Evolutionary conservation across 495 filamentous ascomycete species (phyloP).

Genomic region (Melanomma pulvis-pyrius): DNA sequence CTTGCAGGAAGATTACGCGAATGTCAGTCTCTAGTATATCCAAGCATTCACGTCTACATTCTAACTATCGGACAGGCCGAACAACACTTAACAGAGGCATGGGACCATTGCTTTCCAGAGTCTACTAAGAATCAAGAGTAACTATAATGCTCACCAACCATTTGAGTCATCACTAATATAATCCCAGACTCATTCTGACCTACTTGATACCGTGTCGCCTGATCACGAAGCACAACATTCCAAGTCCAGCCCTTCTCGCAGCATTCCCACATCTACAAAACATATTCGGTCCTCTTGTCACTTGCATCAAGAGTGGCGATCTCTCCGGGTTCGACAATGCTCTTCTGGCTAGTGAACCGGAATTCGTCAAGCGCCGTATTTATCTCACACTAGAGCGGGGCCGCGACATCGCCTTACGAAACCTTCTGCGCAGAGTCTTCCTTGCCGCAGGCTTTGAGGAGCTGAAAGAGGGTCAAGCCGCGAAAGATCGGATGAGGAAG

Average conservation of each 20-base stretch:
- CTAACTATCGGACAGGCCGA: conserved; percentile 62
- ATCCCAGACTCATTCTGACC: conserved; percentile 77
- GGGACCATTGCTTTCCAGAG: conserved; percentile 70
- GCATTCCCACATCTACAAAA: conserved; percentile 75
- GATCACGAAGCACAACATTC: conserved; percentile 81
- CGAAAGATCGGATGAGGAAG: conserved; percentile 56
- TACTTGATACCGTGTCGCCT: conserved; percentile 93
- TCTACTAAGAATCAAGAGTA: conserved; percentile 79
- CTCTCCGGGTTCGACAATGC: conserved; percentile 83
- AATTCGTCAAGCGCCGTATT: conserved; percentile 92
- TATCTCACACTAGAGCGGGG: conserved; percentile 92
- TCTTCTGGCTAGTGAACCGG: conserved; percentile 74
- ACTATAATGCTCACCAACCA: conserved; percentile 27
- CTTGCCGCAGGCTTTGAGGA: conserved; percentile 77
- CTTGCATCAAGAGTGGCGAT: conserved; percentile 78
- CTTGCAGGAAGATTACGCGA: conserved; percentile 85
- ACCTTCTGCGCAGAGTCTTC: conserved; percentile 88
- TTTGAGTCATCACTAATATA: conserved; percentile 6
- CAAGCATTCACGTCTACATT: neutral
- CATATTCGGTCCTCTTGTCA: conserved; percentile 75
- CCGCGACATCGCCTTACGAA: conserved; percentile 86
- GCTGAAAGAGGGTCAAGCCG: conserved; percentile 63
- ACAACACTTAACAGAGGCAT: conserved; percentile 74
- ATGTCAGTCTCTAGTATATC: conserved; percentile 51
- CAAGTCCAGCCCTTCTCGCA: conserved; percentile 67